Conservation (phyloP, 2,329 filamentous ascomycete species). For the Aspergillus chevalieri region DNA sequence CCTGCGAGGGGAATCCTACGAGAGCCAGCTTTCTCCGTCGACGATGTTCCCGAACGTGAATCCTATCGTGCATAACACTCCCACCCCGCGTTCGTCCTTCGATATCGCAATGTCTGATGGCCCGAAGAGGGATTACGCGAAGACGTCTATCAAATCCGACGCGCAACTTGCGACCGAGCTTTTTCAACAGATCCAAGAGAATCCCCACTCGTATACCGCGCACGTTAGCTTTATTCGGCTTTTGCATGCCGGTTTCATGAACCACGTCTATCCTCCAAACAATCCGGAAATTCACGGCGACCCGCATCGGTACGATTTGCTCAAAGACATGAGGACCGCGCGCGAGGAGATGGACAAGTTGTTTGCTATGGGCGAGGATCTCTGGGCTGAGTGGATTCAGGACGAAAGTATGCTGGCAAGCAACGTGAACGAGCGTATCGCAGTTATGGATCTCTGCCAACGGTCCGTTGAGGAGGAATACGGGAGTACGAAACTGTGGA, state of each 20-base stretch:
- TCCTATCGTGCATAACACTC: conserved; percentile 30
- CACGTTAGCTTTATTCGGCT: conserved; percentile 43
- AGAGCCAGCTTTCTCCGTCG: conserved; percentile 39
- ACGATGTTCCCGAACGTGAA: conserved; percentile 36
- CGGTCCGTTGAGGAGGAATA: conserved; percentile 57
- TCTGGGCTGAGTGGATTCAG: conserved; percentile 59
- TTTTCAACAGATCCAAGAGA: conserved; percentile 38
- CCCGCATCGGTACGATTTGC: conserved; percentile 41
- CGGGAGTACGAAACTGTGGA: conserved; percentile 56
- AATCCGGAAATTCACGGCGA: conserved; percentile 41
- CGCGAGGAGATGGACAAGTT: conserved; percentile 56
- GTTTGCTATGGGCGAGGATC: conserved; percentile 57
- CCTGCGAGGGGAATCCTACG: conserved; percentile 34
- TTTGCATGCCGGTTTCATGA: conserved; percentile 42
- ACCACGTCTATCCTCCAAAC: conserved; percentile 42
- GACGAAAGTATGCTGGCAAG: conserved; percentile 55
- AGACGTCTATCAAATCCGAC: conserved; percentile 36
- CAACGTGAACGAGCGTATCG: conserved; percentile 51
- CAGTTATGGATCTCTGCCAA: conserved; percentile 54
- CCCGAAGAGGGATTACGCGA: conserved; percentile 35
- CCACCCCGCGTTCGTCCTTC: conserved; percentile 39
- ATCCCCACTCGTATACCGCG: conserved; percentile 42
- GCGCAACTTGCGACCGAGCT: conserved; percentile 37
- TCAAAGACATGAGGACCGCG: conserved; percentile 41
- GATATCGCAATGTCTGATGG: conserved; percentile 42